These are phyloP conservation scores for Cyclocybe cylindracea DNA, from an alignment of 768 basidiomycete genomes.

Conservation along the genomic window DNA sequence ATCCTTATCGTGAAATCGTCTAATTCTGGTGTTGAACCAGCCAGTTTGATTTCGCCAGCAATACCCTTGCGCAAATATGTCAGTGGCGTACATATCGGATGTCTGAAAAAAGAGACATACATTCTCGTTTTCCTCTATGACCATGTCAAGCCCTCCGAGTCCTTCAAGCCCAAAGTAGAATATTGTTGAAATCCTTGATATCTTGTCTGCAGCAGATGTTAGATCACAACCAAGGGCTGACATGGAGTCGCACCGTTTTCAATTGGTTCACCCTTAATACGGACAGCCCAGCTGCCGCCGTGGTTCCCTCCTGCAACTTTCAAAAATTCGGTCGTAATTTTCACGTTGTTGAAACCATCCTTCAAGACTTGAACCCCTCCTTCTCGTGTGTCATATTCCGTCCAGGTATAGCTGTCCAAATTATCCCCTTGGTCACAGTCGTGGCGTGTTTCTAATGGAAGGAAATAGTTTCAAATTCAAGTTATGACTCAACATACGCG, in stretches of 20 bases:
- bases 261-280: constrained; percentile 82
- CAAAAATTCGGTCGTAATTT: constrained; percentile 81
- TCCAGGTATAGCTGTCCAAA: constrained; percentile 83
- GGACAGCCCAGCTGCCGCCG: constrained; percentile 88
- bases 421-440: constrained; percentile 88
- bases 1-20: constrained; percentile 83
- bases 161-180: constrained; percentile 92
- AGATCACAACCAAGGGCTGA: neutral
- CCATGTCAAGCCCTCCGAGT: constrained; percentile 78
- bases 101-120: constrained; percentile 41
- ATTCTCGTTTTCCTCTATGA: constrained; percentile 73
- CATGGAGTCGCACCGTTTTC: constrained; percentile 47
- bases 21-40: constrained; percentile 75
- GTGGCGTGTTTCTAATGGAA: constrained; percentile 68
- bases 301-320: constrained; percentile 83
- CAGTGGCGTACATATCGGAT: neutral
- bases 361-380: constrained; percentile 85
- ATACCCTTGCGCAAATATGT: constrained; percentile 58
- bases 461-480: constrained; percentile 5
- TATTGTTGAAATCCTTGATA: constrained; percentile 73
- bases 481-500: neutral
- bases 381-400: constrained; percentile 81
- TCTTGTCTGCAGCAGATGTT: constrained; percentile 32
- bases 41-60: constrained; percentile 65
- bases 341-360: constrained; percentile 82